Percentiles rank a stretch among this genome's conserved stretches.
Conservation (phyloP, 2,329 filamentous ascomycete species). For the Pseudogymnoascus sp. region DNA sequence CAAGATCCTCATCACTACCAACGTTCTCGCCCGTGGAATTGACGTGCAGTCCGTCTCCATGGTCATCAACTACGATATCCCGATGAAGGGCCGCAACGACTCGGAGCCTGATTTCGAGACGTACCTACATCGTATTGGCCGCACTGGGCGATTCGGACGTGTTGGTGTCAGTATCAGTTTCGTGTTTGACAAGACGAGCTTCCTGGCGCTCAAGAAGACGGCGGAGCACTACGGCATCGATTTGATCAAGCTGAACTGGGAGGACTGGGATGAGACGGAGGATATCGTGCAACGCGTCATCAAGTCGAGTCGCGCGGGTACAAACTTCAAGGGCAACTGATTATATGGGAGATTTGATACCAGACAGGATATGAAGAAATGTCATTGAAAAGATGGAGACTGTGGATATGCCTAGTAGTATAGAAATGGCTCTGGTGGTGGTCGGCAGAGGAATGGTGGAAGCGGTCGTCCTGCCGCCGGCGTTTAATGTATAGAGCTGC, state of each 20-base stretch:
- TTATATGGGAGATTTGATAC: background rate
- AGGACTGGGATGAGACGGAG: constrained; percentile 89
- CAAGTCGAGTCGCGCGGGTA: constrained; percentile 58
- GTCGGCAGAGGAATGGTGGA: background rate
- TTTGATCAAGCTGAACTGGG: constrained; percentile 70
- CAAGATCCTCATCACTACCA: constrained; percentile 97
- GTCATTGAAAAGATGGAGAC: background rate
- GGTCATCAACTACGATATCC: constrained; percentile 95
- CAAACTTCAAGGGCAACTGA: constrained; percentile 31
- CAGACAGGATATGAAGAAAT: background rate
- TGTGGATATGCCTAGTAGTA: background rate
- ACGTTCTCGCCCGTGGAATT: constrained; percentile 91
- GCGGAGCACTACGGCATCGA: constrained; percentile 72
- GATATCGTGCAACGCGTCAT: constrained; percentile 72
- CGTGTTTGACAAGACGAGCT: constrained; percentile 79
- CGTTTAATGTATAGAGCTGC: constrained; percentile 3
- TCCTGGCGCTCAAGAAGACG: constrained; percentile 70
- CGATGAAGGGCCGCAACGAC: constrained; percentile 68
- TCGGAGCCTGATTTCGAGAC: constrained; percentile 85
- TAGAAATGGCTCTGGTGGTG: background rate
- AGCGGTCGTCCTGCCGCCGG: background rate
- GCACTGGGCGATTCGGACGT: constrained; percentile 92
- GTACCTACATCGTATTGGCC: constrained; percentile 94
- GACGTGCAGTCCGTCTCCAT: constrained; percentile 90
- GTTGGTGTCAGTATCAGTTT: constrained; percentile 95